A percentile compares a stretch with the other conserved stretches of the same genome.
Evolutionary conservation across 805 yeast species (phyloP).

Genomic region (Barnettozyma salicaria): DNA sequence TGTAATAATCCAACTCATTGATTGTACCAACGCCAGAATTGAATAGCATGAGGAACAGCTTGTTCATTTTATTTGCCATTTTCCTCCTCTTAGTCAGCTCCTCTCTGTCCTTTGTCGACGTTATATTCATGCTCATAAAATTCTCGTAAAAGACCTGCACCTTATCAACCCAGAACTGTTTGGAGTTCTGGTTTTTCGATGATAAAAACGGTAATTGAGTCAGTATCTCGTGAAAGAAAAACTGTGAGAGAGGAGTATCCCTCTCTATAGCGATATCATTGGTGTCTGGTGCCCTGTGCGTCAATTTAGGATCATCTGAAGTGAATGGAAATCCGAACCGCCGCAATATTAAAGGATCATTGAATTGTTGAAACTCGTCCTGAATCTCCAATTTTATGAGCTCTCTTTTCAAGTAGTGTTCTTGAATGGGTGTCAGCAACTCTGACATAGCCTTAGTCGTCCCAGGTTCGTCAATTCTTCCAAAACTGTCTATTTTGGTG

Average conservation of each 20-base stretch:
- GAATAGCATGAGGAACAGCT: conserved; percentile 59
- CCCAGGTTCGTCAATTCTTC: no score
- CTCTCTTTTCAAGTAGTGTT: conserved; percentile 84
- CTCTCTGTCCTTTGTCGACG: conserved; percentile 68
- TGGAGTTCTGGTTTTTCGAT: conserved; percentile 33
- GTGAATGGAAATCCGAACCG: conserved; percentile 76
- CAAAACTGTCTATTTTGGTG: no score
- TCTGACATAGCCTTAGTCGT: no score
- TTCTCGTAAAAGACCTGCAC: conserved; percentile 80
- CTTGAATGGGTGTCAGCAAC: conserved; percentile 54
- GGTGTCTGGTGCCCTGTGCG: neutral
- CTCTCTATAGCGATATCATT: conserved; percentile 9
- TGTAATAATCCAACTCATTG: conserved; percentile 47
- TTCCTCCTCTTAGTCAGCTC: conserved; percentile 68
- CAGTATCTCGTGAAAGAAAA: conserved; percentile 56
- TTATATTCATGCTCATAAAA: conserved; percentile 65
- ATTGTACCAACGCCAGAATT: conserved; percentile 67
- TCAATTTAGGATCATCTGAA: conserved; percentile 34
- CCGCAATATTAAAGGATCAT: conserved; percentile 57
- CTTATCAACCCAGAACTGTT: conserved; percentile 71
- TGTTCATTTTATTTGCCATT: conserved; percentile 52
- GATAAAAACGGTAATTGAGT: conserved; percentile 72
- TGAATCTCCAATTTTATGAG: conserved; percentile 56
- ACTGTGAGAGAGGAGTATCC: conserved; percentile 61
- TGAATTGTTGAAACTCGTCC: conserved; percentile 54